These are phyloP conservation scores for Cynara cardunculus DNA, from an alignment of 129 eudicot genomes.

Conservation along the genomic window DNA sequence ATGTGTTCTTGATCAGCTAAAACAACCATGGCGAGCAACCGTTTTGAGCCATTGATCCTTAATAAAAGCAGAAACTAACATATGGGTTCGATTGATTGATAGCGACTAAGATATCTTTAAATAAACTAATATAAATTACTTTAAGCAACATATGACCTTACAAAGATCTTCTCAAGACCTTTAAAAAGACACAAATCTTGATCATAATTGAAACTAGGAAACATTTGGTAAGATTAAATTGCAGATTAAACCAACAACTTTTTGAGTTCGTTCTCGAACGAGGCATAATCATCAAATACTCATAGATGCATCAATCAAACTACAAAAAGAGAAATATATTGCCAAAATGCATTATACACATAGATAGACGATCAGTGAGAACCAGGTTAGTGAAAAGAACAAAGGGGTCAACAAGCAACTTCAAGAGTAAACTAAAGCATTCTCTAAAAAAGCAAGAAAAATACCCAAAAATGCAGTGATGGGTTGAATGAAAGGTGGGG, in stretches of 20 bases:
- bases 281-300: constrained; percentile 20
- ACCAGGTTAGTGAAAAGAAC: background rate
- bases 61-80: no score
- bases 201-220: no score
- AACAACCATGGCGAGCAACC: no score
- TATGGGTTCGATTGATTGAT: no score
- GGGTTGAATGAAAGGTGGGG: constrained; percentile 10
- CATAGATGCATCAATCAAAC: constrained; percentile 16
- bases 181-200: no score
- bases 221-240: no score
- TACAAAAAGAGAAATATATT: constrained; percentile 9
- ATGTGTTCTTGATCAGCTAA: no score
- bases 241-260: constrained; percentile 19
- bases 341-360: constrained; percentile 9
- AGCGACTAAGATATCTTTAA: no score
- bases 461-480: constrained; percentile 20
- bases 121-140: no score
- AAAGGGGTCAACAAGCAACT: constrained; percentile 12
- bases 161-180: no score
- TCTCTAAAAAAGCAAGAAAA: constrained; percentile 18
- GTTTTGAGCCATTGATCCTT: no score
- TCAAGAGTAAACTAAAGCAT: constrained; percentile 4
- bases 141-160: no score
- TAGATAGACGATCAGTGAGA: constrained; percentile 8
- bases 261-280: constrained; percentile 5